Evolutionary conservation across 106 monocot genomes (phyloP).

Genomic region (Dendrobium chrysotoxum): DNA sequence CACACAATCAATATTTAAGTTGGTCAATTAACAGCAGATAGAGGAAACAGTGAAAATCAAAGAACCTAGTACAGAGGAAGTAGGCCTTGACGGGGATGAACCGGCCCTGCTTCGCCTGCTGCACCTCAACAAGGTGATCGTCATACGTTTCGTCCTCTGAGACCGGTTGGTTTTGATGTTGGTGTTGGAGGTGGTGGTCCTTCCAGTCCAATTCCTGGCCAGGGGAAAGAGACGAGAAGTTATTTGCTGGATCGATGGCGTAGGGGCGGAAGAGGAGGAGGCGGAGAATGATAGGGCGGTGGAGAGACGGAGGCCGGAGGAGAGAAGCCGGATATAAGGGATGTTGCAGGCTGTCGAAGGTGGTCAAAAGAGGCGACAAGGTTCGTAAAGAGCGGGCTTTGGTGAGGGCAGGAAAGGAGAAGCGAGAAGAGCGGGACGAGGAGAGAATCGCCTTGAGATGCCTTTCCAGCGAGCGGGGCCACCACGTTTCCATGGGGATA

Average conservation of each 20-base stretch:
- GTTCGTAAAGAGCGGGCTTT: conserved; percentile 23
- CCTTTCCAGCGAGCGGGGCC: conserved; percentile 29
- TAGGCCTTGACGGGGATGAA: conserved; percentile 89
- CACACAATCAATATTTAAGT: not conserved
- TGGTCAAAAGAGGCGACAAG: conserved; percentile 17
- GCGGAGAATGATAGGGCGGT: not conserved
- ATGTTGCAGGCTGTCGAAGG: not conserved
- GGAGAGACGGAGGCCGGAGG: not conserved
- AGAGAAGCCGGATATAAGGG: conserved; percentile 8
- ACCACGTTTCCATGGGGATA: conserved; percentile 27
- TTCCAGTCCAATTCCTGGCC: conserved; percentile 33
- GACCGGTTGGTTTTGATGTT: not conserved
- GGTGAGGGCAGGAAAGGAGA: conserved; percentile 13
- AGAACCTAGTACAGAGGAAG: conserved; percentile 76
- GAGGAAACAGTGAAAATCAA: not conserved
- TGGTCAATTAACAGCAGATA: not conserved
- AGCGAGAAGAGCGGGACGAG: conserved; percentile 16
- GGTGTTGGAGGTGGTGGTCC: conserved; percentile 8
- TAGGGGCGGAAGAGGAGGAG: conserved; percentile 1
- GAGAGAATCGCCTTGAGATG: conserved; percentile 23
- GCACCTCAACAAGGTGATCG: conserved; percentile 65
- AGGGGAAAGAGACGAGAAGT: conserved; percentile 28
- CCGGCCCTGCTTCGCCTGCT: conserved; percentile 83
- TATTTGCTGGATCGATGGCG: not conserved
- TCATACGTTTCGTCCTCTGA: conserved; percentile 47